Conservation (phyloP, 2,329 filamentous ascomycete species). For the Diplodia sapinea region DNA sequence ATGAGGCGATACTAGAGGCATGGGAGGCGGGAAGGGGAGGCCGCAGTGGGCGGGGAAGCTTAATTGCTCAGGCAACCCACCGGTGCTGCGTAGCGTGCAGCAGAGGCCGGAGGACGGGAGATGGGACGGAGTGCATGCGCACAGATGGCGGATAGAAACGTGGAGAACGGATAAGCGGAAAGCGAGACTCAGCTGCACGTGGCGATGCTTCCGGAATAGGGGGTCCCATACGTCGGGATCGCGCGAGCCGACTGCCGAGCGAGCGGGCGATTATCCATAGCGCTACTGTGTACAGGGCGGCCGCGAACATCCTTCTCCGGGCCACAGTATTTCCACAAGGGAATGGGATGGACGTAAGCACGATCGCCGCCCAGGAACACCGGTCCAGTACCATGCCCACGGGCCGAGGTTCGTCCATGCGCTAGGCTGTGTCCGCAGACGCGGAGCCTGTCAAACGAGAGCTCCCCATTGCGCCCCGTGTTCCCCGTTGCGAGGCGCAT, state of each 20-base stretch:
- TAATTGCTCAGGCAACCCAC: neutral
- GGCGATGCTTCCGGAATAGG: neutral
- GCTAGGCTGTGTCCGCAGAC: neutral
- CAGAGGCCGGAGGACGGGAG: neutral
- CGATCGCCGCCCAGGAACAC: neutral
- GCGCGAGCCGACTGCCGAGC: neutral
- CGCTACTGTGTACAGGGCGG: neutral
- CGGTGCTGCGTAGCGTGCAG: neutral
- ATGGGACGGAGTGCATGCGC: too few relatives aligned
- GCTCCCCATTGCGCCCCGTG: neutral
- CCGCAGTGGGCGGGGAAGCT: neutral
- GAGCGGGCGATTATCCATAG: neutral
- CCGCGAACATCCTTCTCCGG: neutral
- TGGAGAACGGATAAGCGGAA: neutral
- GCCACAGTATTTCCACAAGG: too few relatives aligned
- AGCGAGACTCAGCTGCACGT: neutral
- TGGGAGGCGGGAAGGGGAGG: neutral
- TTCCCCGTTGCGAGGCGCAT: neutral
- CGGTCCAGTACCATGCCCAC: neutral
- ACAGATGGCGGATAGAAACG: neutral
- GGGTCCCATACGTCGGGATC: neutral
- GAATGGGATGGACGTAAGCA: neutral
- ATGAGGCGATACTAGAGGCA: neutral
- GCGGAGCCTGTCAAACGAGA: neutral
- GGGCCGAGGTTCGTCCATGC: neutral